Percentiles rank a stretch among this genome's conserved stretches.
Conservation (phyloP, 495 filamentous ascomycete species). For the Podospora fimiseda region DNA sequence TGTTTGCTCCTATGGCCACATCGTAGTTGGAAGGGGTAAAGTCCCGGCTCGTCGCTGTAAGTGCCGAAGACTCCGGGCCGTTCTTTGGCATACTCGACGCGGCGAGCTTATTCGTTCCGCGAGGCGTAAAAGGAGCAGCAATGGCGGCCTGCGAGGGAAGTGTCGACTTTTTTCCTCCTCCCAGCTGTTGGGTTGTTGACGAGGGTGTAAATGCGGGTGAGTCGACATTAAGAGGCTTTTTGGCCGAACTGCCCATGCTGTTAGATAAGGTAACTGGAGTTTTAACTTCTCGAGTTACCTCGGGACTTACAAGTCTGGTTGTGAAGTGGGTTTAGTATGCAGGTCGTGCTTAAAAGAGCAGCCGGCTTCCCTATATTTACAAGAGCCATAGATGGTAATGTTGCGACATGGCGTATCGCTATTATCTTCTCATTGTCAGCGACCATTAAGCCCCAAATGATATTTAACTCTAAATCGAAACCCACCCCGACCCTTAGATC, state of each 20-base stretch:
- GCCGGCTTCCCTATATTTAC: conserved; percentile 83
- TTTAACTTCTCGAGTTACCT: not conserved
- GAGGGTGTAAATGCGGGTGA: conserved; percentile 89
- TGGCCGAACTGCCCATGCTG: conserved; percentile 38
- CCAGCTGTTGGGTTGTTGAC: conserved; percentile 31
- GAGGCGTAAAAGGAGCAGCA: conserved; percentile 88
- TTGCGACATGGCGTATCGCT: conserved; percentile 92
- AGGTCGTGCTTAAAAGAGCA: conserved; percentile 89
- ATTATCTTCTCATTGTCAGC: conserved; percentile 31
- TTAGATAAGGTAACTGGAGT: not conserved
- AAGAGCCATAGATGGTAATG: conserved; percentile 89
- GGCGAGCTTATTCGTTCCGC: conserved; percentile 26
- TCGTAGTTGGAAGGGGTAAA: conserved; percentile 52
- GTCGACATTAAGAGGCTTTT: conserved; percentile 88
- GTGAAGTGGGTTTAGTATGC: conserved; percentile 45
- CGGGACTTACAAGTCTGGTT: conserved; percentile 54
- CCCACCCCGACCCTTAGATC: conserved; percentile 46
- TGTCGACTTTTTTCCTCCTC: conserved; percentile 50
- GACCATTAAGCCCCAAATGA: no score
- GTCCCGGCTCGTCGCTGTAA: conserved; percentile 59
- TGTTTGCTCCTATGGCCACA: conserved; percentile 9
- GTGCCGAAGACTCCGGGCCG: conserved; percentile 36
- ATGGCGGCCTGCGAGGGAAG: conserved; percentile 81
- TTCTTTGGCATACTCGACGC: conserved; percentile 32
- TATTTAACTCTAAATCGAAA: conserved; percentile 8